A percentile compares a stretch with the other conserved stretches of the same genome.
Conservation (phyloP, 1,139 yeast genomes). For the Debaryomyces robertsiae region DNA sequence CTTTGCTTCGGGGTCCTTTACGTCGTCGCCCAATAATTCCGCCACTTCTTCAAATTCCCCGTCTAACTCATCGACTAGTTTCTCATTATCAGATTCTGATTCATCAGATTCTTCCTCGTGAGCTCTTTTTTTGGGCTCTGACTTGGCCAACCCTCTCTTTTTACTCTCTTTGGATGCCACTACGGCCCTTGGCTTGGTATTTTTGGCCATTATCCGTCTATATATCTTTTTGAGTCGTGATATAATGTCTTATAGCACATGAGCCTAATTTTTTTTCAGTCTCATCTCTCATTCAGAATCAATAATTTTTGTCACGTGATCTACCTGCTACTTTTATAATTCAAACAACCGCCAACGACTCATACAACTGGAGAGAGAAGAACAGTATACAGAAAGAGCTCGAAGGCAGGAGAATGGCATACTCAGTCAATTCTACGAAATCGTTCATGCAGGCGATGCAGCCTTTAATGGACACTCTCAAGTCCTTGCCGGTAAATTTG, state of each 20-base stretch:
- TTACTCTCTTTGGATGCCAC: slow-evolving; percentile 5
- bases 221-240: neutral
- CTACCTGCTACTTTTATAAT: no score
- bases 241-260: no score
- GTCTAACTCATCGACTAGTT: slow-evolving; percentile 51
- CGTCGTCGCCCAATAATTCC: slow-evolving; percentile 48
- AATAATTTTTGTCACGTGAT: slow-evolving; percentile 7
- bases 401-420: slow-evolving; percentile 39
- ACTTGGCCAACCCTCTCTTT: slow-evolving; percentile 7
- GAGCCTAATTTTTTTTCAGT: slow-evolving; percentile 8
- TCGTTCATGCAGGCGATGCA: slow-evolving; percentile 81
- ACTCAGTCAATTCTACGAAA: slow-evolving; percentile 62
- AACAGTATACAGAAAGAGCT: no score
- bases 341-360: no score
- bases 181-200: slow-evolving; percentile 14
- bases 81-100: slow-evolving; percentile 40
- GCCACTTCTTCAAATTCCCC: slow-evolving; percentile 60
- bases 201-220: slow-evolving; percentile 13
- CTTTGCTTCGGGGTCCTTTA: slow-evolving; percentile 42
- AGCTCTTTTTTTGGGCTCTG: slow-evolving; percentile 20
- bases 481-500: slow-evolving; percentile 28
- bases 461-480: slow-evolving; percentile 55
- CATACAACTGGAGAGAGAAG: no score
- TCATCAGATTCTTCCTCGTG: slow-evolving; percentile 27
- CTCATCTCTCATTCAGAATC: slow-evolving; percentile 41